These are phyloP conservation scores for Cercospora sp. DNA, from an alignment of 2,329 filamentous ascomycete genomes.

Conservation along the genomic window DNA sequence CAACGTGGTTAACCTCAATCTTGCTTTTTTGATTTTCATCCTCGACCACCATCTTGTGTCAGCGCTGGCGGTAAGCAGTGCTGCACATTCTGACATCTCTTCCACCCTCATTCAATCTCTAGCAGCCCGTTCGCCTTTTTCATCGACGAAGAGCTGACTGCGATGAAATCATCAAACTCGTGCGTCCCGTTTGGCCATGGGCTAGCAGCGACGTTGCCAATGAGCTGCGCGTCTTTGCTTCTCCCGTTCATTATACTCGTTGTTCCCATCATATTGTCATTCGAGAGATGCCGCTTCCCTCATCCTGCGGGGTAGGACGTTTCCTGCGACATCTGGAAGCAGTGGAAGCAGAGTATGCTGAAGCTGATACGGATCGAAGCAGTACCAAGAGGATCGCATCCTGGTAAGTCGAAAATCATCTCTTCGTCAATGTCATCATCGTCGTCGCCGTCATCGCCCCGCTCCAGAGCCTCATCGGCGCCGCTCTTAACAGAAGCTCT, in stretches of 20 bases:
- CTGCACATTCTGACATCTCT: neutral
- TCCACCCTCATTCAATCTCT: neutral
- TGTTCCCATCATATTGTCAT: neutral
- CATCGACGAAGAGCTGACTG: neutral
- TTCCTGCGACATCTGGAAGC: neutral
- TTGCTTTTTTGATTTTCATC: neutral
- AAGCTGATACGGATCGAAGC: neutral
- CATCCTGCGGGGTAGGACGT: neutral
- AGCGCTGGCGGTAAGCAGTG: slow-evolving; percentile 17
- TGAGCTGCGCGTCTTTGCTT: neutral
- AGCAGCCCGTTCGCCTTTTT: neutral
- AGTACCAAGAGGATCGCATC: neutral
- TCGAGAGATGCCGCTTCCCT: neutral
- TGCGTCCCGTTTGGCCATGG: neutral
- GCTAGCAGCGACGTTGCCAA: neutral
- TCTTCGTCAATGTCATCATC: slow-evolving; percentile 49
- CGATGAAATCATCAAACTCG: neutral
- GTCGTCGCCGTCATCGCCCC: slow-evolving; percentile 65
- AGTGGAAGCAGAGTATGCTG: neutral
- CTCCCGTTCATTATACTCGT: neutral
- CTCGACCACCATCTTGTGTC: too few relatives aligned
- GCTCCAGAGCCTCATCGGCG: slow-evolving; percentile 57
- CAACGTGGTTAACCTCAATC: neutral
- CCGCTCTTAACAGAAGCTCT: slow-evolving; percentile 37
- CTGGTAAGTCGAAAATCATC: slow-evolving; percentile 13